Evolutionary conservation across 208 protist genomes (phyloP).

Genomic region (Tritrichomonas foetus): DNA sequence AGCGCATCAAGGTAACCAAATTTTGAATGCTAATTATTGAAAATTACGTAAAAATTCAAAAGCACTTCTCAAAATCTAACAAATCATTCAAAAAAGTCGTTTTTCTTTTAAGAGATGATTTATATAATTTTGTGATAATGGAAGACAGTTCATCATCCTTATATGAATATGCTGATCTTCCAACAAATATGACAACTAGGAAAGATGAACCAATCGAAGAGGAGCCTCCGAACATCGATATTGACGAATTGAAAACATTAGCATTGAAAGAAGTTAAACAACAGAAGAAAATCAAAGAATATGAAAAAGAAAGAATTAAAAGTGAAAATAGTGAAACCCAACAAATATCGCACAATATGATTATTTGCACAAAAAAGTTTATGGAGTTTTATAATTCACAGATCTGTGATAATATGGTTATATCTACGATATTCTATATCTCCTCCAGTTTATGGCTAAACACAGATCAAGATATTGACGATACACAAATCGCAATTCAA

Average conservation of each 20-base stretch:
- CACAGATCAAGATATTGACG: neutral
- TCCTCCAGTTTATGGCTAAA: neutral
- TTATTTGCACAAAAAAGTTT: neutral
- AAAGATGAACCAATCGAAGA: too few species aligned
- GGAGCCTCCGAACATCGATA: neutral
- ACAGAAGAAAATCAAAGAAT: neutral
- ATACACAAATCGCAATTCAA: neutral
- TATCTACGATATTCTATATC: neutral
- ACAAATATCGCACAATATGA: neutral
- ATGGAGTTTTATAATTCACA: neutral
- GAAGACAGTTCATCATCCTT: too few species aligned
- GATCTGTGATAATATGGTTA: neutral
- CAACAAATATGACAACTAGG: too few species aligned
- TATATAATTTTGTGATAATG: too few species aligned
- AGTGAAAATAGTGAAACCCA: neutral
- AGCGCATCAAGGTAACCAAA: too few species aligned
- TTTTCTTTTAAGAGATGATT: too few species aligned
- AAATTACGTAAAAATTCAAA: too few species aligned
- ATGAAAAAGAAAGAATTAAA: neutral
- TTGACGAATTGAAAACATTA: neutral
- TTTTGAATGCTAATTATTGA: too few species aligned
- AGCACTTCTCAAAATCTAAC: too few species aligned
- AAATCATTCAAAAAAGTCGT: too few species aligned
- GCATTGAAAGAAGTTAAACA: neutral
- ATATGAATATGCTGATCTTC: too few species aligned